These are phyloP conservation scores for Coccinonectria pachysandricola DNA, from an alignment of 2,329 filamentous ascomycete genomes.

Conservation along the genomic window DNA sequence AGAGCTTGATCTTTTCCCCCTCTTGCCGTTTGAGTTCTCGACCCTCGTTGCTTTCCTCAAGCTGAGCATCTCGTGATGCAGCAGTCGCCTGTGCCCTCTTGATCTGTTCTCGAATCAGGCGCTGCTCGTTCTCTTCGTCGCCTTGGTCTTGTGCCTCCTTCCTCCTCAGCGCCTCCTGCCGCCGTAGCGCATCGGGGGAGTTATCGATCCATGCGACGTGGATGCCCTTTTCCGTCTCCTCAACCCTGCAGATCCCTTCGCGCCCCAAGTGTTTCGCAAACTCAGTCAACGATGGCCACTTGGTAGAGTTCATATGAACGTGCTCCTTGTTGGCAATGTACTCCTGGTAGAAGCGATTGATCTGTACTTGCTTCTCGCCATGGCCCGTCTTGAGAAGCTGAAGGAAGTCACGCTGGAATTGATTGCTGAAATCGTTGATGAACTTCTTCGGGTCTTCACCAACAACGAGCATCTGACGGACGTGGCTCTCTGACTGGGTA, in stretches of 20 bases:
- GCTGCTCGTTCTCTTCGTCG: slow-evolving; percentile 82
- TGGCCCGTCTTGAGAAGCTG: slow-evolving; percentile 71
- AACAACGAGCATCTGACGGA: slow-evolving; percentile 78
- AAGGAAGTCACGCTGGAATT: slow-evolving; percentile 76
- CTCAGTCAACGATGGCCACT: slow-evolving; percentile 79
- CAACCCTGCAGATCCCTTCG: slow-evolving; percentile 80
- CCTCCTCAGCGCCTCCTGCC: slow-evolving; percentile 69
- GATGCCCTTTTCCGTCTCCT: slow-evolving; percentile 78
- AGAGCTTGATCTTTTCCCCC: slow-evolving; percentile 67
- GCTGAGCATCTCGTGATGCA: slow-evolving; percentile 30
- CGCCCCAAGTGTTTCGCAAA: slow-evolving; percentile 79
- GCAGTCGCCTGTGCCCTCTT: slow-evolving; percentile 53
- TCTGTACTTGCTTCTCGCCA: slow-evolving; percentile 78
- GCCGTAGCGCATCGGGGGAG: slow-evolving; percentile 69
- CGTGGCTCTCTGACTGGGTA: slow-evolving; percentile 72
- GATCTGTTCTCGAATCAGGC: slow-evolving; percentile 75
- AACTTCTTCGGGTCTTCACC: slow-evolving; percentile 78
- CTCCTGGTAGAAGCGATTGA: slow-evolving; percentile 92
- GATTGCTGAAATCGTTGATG: slow-evolving; percentile 70
- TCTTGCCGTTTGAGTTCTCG: slow-evolving; percentile 49
- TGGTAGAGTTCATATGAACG: slow-evolving; percentile 87
- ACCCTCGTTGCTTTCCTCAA: slow-evolving; percentile 31
- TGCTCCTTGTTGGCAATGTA: slow-evolving; percentile 85
- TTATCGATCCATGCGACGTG: slow-evolving; percentile 89
- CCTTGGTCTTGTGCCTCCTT: slow-evolving; percentile 83